These are phyloP conservation scores for Danielozyma ontarioensis DNA, from an alignment of 805 yeast species.

Conservation along the genomic window DNA sequence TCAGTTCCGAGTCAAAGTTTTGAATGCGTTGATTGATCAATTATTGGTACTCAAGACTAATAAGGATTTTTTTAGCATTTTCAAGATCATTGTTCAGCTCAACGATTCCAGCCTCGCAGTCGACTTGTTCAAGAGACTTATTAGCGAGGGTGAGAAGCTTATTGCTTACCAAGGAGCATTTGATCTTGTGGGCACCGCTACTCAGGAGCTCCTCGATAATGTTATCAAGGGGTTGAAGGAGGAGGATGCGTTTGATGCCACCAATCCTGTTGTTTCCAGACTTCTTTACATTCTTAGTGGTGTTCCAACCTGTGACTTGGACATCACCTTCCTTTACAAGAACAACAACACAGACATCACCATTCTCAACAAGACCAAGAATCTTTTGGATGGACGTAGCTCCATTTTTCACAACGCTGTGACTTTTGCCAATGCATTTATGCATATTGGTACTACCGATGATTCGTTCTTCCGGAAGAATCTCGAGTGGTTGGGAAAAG, in stretches of 20 bases:
- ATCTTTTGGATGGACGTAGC: constrained; percentile 80
- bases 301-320: constrained; percentile 89
- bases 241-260: constrained; percentile 21
- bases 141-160: constrained; percentile 45
- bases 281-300: constrained; percentile 77
- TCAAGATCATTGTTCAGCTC: constrained; percentile 83
- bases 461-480: constrained; percentile 88
- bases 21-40: constrained; percentile 58
- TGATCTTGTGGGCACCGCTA: constrained; percentile 85
- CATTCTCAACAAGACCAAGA: constrained; percentile 76
- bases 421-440: constrained; percentile 88
- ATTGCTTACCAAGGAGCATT: constrained; percentile 92
- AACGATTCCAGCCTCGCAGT: constrained; percentile 72
- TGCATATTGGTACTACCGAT: constrained; percentile 95
- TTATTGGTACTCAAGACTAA: constrained; percentile 46
- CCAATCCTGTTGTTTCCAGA: constrained; percentile 28
- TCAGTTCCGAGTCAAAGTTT: constrained; percentile 88
- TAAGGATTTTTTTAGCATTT: constrained; percentile 79
- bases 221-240: constrained; percentile 38
- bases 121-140: constrained; percentile 57
- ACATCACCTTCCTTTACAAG: constrained; percentile 79
- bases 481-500: constrained; percentile 92
- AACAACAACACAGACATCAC: constrained; percentile 84
- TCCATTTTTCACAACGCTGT: constrained; percentile 95
- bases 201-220: constrained; percentile 76